These are phyloP conservation scores for Rhodotorula glutinis DNA, from an alignment of 1,284 basidiomycete genomes.

Conservation along the genomic window DNA sequence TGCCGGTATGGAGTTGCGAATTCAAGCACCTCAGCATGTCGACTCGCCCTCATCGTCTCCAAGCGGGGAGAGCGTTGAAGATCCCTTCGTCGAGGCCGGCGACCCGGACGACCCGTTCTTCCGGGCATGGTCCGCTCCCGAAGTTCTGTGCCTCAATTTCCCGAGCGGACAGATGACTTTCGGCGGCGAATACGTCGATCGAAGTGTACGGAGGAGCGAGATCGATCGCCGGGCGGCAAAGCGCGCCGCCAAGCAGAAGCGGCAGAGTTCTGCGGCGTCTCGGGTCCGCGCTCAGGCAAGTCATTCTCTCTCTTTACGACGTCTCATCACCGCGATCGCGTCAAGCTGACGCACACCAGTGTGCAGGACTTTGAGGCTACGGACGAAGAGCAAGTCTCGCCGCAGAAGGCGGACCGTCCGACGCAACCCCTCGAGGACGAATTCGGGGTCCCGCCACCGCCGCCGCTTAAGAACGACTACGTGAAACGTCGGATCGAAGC, in stretches of 20 bases:
- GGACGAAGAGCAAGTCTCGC: not conserved
- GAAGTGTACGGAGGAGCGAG: conserved; percentile 27
- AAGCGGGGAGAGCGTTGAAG: not conserved
- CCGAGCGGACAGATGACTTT: conserved; percentile 24
- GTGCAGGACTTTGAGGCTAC: no score
- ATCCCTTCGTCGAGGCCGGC: conserved; percentile 1
- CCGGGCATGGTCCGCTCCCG: conserved; percentile 28
- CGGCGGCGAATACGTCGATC: conserved; percentile 24
- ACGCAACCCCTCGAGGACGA: conserved; percentile 14
- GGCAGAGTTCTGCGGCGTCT: not conserved
- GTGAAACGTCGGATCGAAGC: not conserved
- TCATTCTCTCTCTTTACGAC: no score
- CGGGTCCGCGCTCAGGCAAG: no score
- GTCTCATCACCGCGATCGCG: no score
- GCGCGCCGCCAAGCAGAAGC: conserved; percentile 3
- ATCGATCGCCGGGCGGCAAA: conserved; percentile 21
- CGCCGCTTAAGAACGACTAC: conserved; percentile 11
- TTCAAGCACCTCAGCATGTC: conserved; percentile 17
- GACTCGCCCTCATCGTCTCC: not conserved
- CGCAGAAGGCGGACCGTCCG: no score
- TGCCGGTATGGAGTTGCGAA: conserved; percentile 29
- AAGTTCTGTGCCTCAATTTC: conserved; percentile 31
- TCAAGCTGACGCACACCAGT: no score
- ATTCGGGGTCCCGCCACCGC: conserved; percentile 21
- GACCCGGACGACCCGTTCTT: conserved; percentile 33